phyloP scores from a whole-genome alignment of 108 stramenopile species.

The Pseudonitzschia multiseries region DNA sequence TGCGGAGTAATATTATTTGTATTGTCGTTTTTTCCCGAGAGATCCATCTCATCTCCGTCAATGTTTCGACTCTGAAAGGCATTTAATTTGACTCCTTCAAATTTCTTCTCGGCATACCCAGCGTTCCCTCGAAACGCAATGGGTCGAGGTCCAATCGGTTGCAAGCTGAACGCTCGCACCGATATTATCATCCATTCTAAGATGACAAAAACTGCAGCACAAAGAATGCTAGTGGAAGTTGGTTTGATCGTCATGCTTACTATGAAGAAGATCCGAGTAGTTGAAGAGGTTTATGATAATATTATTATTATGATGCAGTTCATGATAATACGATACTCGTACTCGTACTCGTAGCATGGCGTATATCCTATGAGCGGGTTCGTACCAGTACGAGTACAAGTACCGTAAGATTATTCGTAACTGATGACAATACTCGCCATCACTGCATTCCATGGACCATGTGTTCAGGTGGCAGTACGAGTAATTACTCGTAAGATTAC shows the following conservation, averaged over 20 bases:
- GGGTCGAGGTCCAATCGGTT: neutral
- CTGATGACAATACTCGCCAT: too few relatives aligned
- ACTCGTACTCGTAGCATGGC: too few relatives aligned
- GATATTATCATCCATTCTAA: neutral
- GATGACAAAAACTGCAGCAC: neutral
- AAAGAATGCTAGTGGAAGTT: neutral
- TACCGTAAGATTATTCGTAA: too few relatives aligned
- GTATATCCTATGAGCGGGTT: too few relatives aligned
- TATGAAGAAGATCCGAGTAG: too few relatives aligned
- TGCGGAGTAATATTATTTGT: neutral
- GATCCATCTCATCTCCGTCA: neutral
- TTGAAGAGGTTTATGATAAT: too few relatives aligned
- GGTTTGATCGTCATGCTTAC: neutral
- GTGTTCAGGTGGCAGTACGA: too few relatives aligned
- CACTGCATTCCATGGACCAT: too few relatives aligned
- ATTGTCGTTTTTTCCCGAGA: neutral
- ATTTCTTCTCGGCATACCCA: neutral
- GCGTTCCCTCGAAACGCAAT: neutral
- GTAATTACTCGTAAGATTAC: too few relatives aligned
- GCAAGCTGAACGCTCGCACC: neutral
- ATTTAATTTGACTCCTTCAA: neutral
- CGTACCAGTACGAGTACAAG: too few relatives aligned
- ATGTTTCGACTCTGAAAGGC: neutral
- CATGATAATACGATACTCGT: too few relatives aligned
- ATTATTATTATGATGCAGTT: too few relatives aligned